Evolutionary conservation across 2,329 filamentous ascomycete genomes (phyloP), one percentile per base, ranked within the genome.

Genomic region (Neonectria neomacrospora): DNA sequence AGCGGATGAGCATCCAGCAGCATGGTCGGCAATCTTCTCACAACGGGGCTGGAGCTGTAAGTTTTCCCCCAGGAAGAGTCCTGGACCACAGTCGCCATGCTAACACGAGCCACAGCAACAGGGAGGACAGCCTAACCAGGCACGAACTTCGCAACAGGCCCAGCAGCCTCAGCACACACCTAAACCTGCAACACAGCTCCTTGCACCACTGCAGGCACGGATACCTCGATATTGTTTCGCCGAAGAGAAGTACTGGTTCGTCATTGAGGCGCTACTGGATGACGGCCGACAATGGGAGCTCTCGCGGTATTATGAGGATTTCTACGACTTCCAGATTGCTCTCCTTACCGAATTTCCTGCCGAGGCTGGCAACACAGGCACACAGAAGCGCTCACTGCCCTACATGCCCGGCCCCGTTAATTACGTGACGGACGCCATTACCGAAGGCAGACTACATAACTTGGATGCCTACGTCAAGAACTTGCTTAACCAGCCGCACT

Each of bases 391-490:
- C 59, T 93, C 91, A 9, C 80, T 99, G 12, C 96, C 96, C 2
- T 98, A 97, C 78, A 99, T 99, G 96, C 96, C 96, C 10, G 96
- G 96, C 6, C 96, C 96, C 3, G 95, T 99, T 65, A 97, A 94
- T 68, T 97, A 97, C 79, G 95, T 98, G 59, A 99, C 95, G n/a
- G 95, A 98, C 75, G 93, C 92, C 37, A 97, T 99, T 73, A 97
- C 94, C 18, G 94, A 97, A 75, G 94, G 94, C 28, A 89, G 96
- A 69, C 88, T 96, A 63, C 92, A 96, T 76, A 97, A 97, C 75
- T 82, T 99, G 41, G 94, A 99, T 74, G 92, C 95, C 54, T 99
- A 99, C 74, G 93, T 99, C 71, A 96, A 96, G 80, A 95, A 96
- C 72, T 84, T 99, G 22, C 83, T 99, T 9, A 86, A 87, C 37